A percentile compares a stretch with the other conserved stretches of the same genome.
phyloP scores from a whole-genome alignment of 495 filamentous ascomycete genomes.

The Amorphotheca resinae region DNA sequence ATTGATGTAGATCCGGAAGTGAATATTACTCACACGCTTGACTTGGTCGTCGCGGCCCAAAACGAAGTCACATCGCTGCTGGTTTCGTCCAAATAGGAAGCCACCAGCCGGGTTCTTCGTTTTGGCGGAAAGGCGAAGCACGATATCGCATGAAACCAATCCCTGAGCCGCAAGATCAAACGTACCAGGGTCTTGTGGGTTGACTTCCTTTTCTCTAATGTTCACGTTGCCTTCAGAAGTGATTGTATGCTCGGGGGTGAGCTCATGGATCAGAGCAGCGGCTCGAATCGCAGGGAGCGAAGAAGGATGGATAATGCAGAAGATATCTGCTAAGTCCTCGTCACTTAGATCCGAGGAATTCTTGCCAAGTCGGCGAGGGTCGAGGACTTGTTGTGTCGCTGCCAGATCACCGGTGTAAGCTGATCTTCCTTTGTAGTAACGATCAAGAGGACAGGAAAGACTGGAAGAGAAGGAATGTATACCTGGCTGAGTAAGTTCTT shows the following conservation, averaged over 20 bases:
- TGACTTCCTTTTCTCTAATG: constrained; percentile 24
- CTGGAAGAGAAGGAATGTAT: neutral
- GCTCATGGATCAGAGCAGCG: constrained; percentile 41
- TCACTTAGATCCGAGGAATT: constrained; percentile 61
- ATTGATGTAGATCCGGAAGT: constrained; percentile 86
- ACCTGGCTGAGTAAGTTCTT: constrained; percentile 1
- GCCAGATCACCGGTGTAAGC: neutral
- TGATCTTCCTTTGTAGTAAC: neutral
- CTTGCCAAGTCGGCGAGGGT: constrained; percentile 63
- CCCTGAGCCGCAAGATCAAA: constrained; percentile 38
- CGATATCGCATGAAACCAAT: constrained; percentile 47
- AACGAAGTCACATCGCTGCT: constrained; percentile 57
- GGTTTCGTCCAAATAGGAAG: constrained; percentile 77
- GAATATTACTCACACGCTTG: constrained; percentile 67
- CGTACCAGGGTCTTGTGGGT: constrained; percentile 37
- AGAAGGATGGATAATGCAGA: constrained; percentile 76
- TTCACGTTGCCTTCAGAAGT: constrained; percentile 16
- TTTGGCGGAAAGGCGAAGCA: constrained; percentile 61
- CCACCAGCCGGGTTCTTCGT: constrained; percentile 52
- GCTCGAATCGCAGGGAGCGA: constrained; percentile 58
- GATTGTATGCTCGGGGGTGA: constrained; percentile 46
- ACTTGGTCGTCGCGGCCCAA: constrained; percentile 41
- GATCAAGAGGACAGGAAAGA: neutral
- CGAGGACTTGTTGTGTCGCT: constrained; percentile 70
- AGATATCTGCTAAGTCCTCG: constrained; percentile 71